These are phyloP conservation scores for Xylariales sp. DNA, from an alignment of 2,329 filamentous ascomycete species.

Conservation along the genomic window DNA sequence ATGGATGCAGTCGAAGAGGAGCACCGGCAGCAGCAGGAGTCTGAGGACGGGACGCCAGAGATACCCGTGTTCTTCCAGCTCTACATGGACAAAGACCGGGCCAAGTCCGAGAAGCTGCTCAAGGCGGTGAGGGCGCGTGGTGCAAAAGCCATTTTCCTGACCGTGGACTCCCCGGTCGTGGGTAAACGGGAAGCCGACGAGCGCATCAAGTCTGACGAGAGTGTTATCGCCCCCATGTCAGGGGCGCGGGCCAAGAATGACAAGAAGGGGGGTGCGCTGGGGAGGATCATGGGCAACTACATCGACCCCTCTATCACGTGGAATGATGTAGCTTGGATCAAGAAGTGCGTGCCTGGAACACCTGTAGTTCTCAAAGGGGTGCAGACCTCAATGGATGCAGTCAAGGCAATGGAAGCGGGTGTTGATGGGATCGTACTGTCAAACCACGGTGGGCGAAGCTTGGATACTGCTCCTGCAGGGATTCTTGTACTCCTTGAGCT, in stretches of 20 bases:
- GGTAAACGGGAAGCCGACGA: conserved; percentile 50
- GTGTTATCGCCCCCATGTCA: conserved; percentile 42
- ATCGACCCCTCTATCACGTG: conserved; percentile 56
- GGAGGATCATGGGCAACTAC: conserved; percentile 51
- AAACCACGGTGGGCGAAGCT: conserved; percentile 64
- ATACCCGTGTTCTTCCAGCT: conserved; percentile 11
- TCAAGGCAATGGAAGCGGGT: conserved; percentile 52
- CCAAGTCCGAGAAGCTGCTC: conserved; percentile 7
- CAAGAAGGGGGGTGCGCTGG: conserved; percentile 48
- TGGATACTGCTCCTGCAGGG: conserved; percentile 47
- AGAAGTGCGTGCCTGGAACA: conserved; percentile 48
- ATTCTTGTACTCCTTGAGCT: conserved; percentile 60
- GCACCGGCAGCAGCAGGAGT: background rate
- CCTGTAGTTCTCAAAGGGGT: conserved; percentile 65
- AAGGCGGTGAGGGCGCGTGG: conserved; percentile 23
- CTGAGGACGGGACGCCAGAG: background rate
- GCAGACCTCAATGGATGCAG: conserved; percentile 62
- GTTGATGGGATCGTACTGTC: conserved; percentile 65
- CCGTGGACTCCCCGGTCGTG: conserved; percentile 52
- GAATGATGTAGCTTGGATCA: conserved; percentile 63
- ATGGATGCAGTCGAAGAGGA: background rate
- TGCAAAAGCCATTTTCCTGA: conserved; percentile 52
- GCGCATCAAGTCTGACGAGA: conserved; percentile 42
- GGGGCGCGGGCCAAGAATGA: conserved; percentile 47
- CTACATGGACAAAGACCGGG: conserved; percentile 9